These are phyloP conservation scores for Globisporangium spiculum DNA, from an alignment of 352 stramenopile species.

Conservation along the genomic window DNA sequence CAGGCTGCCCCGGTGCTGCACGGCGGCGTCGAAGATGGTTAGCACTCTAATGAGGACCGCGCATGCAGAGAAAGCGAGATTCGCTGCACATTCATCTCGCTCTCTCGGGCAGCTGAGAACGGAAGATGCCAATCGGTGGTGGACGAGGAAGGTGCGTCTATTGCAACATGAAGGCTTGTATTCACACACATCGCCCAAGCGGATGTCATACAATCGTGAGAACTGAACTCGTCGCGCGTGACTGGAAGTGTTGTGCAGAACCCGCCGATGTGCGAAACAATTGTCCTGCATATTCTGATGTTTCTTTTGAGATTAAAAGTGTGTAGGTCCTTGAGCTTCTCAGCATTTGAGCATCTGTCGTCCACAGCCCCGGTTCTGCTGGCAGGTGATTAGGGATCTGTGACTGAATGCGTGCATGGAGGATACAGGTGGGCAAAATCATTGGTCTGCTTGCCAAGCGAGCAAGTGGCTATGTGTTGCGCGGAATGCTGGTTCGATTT, in stretches of 20 bases:
- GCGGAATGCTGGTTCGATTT: constrained; percentile 1
- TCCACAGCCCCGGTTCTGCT: background rate
- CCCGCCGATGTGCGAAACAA: background rate
- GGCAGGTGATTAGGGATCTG: background rate
- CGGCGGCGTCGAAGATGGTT: background rate
- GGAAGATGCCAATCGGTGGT: background rate
- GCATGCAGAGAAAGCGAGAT: background rate
- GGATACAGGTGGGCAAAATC: background rate
- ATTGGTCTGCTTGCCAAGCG: background rate
- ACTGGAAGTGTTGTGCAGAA: background rate
- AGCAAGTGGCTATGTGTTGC: background rate
- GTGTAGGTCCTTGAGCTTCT: background rate
- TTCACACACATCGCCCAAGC: background rate
- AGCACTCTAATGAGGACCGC: background rate
- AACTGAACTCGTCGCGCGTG: too few relatives aligned
- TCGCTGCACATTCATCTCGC: background rate
- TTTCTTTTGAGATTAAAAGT: too few relatives aligned
- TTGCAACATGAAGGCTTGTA: background rate
- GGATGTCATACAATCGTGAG: too few relatives aligned
- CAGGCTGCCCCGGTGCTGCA: constrained; percentile 7
- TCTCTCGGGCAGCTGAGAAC: background rate
- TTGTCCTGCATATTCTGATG: too few relatives aligned
- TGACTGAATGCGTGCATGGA: constrained; percentile 9
- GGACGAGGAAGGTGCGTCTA: background rate
- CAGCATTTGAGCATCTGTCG: background rate